Conservation (phyloP, 306 rosid species). For the Cicer bijugum region DNA sequence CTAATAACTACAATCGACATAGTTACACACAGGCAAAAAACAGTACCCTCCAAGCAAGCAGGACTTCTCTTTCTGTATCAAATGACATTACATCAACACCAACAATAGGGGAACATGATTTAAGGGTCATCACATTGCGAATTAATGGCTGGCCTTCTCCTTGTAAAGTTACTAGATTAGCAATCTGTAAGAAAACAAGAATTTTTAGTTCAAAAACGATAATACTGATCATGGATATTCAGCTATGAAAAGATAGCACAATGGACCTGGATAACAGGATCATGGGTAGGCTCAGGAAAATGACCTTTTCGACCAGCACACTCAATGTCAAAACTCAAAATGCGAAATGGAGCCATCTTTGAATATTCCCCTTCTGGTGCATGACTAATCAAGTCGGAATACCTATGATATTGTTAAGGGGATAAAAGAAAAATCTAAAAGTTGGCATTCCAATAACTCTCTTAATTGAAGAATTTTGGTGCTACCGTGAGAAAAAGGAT, state of each 20-base stretch:
- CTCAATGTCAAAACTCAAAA: constrained; percentile 97
- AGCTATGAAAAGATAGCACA: constrained; percentile 24
- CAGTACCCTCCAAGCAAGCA: constrained; percentile 96
- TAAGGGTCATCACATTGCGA: constrained; percentile 93
- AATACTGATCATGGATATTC: constrained; percentile 3
- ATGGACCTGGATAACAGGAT: constrained; percentile 95
- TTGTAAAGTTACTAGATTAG: constrained; percentile 91
- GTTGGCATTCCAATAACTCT: constrained; percentile 35
- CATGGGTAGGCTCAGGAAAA: constrained; percentile 93
- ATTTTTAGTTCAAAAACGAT: constrained; percentile 43
- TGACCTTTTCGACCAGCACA: constrained; percentile 99
- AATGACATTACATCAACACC: constrained; percentile 94
- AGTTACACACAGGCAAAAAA: constrained; percentile 27
- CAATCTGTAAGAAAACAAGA: constrained; percentile 62
- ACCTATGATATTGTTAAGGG: constrained; percentile 72
- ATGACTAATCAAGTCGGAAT: constrained; percentile 87
- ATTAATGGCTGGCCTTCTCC: constrained; percentile 80
- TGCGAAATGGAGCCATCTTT: constrained; percentile 98
- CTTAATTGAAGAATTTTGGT: neutral
- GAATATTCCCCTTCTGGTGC: constrained; percentile 93
- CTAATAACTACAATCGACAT: constrained; percentile 16
- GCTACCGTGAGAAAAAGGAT: constrained; percentile 58
- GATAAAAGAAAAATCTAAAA: constrained; percentile 25
- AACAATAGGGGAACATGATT: constrained; percentile 91
- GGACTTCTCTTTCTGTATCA: constrained; percentile 85